Evolutionary conservation across 2,329 filamentous ascomycete genomes (phyloP), one percentile per base, ranked within the genome.

Genomic region (Alternaria atra): DNA sequence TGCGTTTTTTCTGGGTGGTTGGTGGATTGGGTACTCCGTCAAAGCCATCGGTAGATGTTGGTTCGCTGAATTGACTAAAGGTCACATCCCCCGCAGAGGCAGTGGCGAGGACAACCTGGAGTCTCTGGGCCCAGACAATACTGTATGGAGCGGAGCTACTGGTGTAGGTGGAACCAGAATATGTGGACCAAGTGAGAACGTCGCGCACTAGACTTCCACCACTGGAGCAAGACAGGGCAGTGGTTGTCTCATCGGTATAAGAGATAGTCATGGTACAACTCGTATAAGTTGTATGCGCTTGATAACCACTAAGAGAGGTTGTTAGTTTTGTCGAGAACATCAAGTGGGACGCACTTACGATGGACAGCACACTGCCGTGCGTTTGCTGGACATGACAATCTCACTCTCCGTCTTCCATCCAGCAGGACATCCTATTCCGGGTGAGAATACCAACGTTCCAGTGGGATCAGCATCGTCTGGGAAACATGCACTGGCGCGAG

Each of bases 401-500:
- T 23, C 5, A 8, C 25, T 29, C 6, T 27, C 12, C 6, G 44
- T 50, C 5, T 27, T 30, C 44, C 44, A 50, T 10, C 35, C 20
- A 30, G 7, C n/a, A n/a, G 54, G 54, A 35, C 54, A 51, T 5
- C 9, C 44, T 6, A 20, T 42, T 15, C 34, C 54, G 2, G 54
- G 44, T 2, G 44, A 56, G 25, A 42, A 56, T 15, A 34, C 8
- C 4, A 51, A 20, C 13, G 35, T 8, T 6, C 23, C 10, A 3
- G 27, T 40, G 17, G 44, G n/a, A 12, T 27, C 12, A 9, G 44
- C 34, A 17, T 12, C 13, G 29, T 40, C 12, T n/a, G 54, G 54
- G 30, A 56, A 56, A 32, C 54, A 56, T n/a, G 27, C 44, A 27
- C 44, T 51, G 34, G 35, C 35, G 27, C 27, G 35, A 34, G 54